Base-by-base conservation (phyloP, 2,329 filamentous ascomycete species). In the Alternaria sp. region DNA sequence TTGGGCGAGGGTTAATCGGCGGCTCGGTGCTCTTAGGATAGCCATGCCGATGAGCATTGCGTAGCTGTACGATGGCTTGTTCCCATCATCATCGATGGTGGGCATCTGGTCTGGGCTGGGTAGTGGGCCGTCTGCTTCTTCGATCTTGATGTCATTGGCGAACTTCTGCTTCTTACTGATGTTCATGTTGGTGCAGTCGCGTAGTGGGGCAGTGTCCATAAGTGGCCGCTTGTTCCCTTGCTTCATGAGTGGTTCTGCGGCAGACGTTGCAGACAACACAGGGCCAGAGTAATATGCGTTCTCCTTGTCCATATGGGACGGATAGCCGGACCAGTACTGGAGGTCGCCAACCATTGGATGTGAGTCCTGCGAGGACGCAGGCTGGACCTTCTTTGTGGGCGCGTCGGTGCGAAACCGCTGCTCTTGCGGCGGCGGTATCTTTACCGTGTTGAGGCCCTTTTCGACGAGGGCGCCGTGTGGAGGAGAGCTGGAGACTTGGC, bases 41-140 rank as follows among this genome's bases (percentile, higher is more conserved):
- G 95, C 93, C 93, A 97, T 97, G 74, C 92, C 95, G 65, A 98
- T 98, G 68, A 99, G 85, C 68, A 90, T 91, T 21, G 95, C 94
- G 76, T 99, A 99, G 80, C 93, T 98, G 78, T 94, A 92, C 5
- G 88, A 86, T 5, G 95, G 95, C 77, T 99, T 98, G 54, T 84
- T 83, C 69, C 93, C 94, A 74, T 97, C 92, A 73, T 98, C 95
- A 57, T 89, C 82, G 31, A 97, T 87, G 5, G 82, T 78, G 5
- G 93, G 91, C 81, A 97, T 95, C n/a, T 92, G 89, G 63, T 90
- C 86, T 48, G 89, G 88, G 46, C 89, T 83, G 4, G 92, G 91
- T 4, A 93, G 79, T 24, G 83, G 78, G 29, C 78, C 76, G 57
- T 83, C 79, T 31, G 77, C 73, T 45, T 74, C 71, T n/a, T 69